Base-by-base conservation (phyloP, 177 flowering plant species). In the Vitis hybrid region DNA sequence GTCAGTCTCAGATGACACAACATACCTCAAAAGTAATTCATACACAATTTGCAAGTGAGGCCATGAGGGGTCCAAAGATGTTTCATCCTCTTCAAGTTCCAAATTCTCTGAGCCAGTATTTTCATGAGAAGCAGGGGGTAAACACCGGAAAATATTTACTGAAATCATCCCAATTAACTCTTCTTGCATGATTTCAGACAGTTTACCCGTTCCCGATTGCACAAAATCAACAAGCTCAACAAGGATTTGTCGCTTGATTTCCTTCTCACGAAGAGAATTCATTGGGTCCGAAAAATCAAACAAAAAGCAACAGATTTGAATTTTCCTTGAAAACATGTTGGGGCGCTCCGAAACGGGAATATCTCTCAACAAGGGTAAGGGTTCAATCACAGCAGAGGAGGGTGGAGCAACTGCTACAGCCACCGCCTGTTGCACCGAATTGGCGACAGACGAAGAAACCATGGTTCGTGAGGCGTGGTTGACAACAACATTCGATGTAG, bases 61-160 rank as follows among this genome's bases (percentile, higher is more conserved):
- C 91, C 91, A 87, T 0, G 86, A 65, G 17, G 87, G 91, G 1
- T 87, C 88, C 61, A 83, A 69, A 66, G 70, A 85, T 6, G 83
- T 77, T 19, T 87, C 91, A 11, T 85, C 88, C 50, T 87, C 91
- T 15, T 87, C 91, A 1, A 81, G 87, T 15, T 85, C 88, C n/a
- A 30, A 57, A 14, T 2, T 13, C n/a, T 79, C 80, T 4, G 58
- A 14, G 1, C 87, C 87, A 1, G 84, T 74, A 71, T 79, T 87
- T 58, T 87, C 90, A 59, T 83, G 78, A 6, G 78, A 64, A 12
- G 83, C 71, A 1, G 91, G 91, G 0, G 91, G 91, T 65, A 87
- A 74, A 68, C 85, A 79, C 11, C 91, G 81, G 70, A 87, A 87
- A 30, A 87, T 71, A 64, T 87, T 87, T 2, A 79, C 58, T 0